Conservation (phyloP, 192 early-diverging fungal genomes). For the Backusella mclennaniae region DNA sequence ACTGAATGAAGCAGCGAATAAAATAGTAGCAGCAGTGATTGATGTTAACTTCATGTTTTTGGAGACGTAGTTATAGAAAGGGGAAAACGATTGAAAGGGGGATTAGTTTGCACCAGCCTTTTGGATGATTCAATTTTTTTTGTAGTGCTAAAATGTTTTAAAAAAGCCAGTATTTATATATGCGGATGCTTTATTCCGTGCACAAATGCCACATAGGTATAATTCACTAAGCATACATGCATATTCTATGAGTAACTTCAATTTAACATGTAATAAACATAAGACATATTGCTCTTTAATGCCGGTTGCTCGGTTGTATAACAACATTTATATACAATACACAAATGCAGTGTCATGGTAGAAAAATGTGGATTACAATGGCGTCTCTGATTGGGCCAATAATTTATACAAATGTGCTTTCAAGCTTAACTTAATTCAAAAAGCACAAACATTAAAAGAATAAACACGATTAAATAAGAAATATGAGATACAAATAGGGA, state of each 20-base stretch:
- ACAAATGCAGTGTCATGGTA: background rate
- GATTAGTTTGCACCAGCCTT: background rate
- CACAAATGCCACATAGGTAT: background rate
- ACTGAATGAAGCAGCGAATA: background rate
- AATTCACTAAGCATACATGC: background rate
- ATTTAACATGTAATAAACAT: conserved; percentile 5
- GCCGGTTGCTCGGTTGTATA: conserved; percentile 3
- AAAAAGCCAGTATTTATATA: background rate
- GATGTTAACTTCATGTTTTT: background rate
- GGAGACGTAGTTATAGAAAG: background rate
- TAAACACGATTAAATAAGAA: background rate
- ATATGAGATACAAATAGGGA: background rate
- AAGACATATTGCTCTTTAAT: background rate
- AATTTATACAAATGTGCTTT: background rate
- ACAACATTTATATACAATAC: background rate
- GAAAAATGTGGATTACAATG: background rate
- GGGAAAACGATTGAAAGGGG: background rate
- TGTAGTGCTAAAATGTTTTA: background rate
- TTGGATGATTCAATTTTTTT: background rate
- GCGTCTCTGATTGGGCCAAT: background rate
- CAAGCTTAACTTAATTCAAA: background rate
- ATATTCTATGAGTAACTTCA: background rate
- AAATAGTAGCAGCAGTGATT: background rate
- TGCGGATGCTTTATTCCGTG: background rate
- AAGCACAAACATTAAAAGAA: background rate